Percentiles rank a stretch among this genome's conserved stretches.
Conservation (phyloP, 331 rosid genomes). For the Phaseolus coccineus region DNA sequence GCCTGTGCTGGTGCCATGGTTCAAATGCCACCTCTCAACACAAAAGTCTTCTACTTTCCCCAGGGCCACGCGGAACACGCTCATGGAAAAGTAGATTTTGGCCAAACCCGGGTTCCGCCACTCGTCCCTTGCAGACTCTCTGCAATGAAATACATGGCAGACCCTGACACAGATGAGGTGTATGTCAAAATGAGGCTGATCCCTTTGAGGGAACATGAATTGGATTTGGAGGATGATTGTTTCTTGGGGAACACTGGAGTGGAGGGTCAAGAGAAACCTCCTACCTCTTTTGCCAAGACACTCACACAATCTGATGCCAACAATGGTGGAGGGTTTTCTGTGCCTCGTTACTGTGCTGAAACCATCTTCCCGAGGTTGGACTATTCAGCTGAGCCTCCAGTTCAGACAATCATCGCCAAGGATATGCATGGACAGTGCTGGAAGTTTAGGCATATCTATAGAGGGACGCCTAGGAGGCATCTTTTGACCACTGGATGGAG, state of each 20-base stretch:
- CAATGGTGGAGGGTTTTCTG: slow-evolving; percentile 98
- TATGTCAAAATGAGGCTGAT: slow-evolving; percentile 62
- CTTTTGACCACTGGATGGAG: slow-evolving; percentile 99
- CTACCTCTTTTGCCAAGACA: slow-evolving; percentile 84
- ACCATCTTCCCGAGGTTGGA: slow-evolving; percentile 90
- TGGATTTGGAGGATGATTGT: slow-evolving; percentile 55
- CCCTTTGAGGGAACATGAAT: slow-evolving; percentile 60
- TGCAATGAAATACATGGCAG: slow-evolving; percentile 77
- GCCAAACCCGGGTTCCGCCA: slow-evolving; percentile 58
- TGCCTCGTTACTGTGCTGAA: slow-evolving; percentile 97
- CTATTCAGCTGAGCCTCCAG: slow-evolving; percentile 85
- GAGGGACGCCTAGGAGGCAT: slow-evolving; percentile 98
- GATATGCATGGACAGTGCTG: slow-evolving; percentile 91
- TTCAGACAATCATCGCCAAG: slow-evolving; percentile 81
- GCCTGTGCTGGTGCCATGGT: slow-evolving; percentile 95
- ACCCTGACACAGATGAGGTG: slow-evolving; percentile 83
- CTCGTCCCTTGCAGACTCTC: slow-evolving; percentile 66
- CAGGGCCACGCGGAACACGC: slow-evolving; percentile 90
- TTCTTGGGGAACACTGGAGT: slow-evolving; percentile 49
- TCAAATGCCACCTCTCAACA: slow-evolving; percentile 84
- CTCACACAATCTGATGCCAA: slow-evolving; percentile 97
- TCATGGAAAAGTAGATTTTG: slow-evolving; percentile 58
- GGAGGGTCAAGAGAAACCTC: slow-evolving; percentile 70
- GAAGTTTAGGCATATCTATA: slow-evolving; percentile 95
- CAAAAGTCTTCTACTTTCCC: slow-evolving; percentile 84